Evolutionary conservation across 371 early-diverging fungal species (phyloP).

Genomic region (Actinomortierella wolfii): DNA sequence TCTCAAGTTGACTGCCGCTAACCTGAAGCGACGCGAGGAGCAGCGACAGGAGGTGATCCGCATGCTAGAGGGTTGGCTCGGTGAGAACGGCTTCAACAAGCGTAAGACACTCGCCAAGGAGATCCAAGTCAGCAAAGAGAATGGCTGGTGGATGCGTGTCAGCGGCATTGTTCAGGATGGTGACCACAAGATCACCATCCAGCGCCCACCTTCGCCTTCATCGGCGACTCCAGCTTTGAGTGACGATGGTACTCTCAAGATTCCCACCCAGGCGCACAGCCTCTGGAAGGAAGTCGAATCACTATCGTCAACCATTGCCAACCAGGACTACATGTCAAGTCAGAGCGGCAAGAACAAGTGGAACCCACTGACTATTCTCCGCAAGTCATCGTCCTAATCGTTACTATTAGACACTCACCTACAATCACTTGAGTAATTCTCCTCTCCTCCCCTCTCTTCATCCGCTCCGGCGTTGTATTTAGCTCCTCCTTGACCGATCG

Average conservation of each 20-base stretch:
- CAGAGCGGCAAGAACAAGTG: conserved; percentile 24
- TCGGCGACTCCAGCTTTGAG: too few species aligned
- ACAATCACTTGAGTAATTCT: too few species aligned
- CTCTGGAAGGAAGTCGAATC: conserved; percentile 28
- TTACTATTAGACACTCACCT: too few species aligned
- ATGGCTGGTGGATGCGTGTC: conserved; percentile 31
- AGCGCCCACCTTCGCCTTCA: too few species aligned
- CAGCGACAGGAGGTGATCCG: conserved; percentile 23
- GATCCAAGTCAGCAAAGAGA: neutral
- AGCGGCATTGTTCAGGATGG: conserved; percentile 31
- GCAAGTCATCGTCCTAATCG: conserved; percentile 2
- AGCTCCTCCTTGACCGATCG: too few species aligned
- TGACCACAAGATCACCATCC: too few species aligned
- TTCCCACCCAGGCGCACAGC: conserved; percentile 17
- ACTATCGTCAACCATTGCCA: conserved; percentile 9
- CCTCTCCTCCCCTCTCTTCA: too few species aligned
- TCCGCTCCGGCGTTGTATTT: too few species aligned
- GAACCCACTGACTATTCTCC: conserved; percentile 33
- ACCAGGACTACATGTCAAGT: conserved; percentile 12
- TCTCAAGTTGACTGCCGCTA: neutral
- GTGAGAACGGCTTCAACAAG: conserved; percentile 14
- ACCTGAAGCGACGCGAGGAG: conserved; percentile 23
- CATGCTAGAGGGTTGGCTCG: conserved; percentile 27
- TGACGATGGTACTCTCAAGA: neutral
- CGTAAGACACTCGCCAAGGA: conserved; percentile 29